Percentiles rank a stretch among this genome's conserved stretches.
These are phyloP conservation scores for Sclerotinia trifoliorum DNA, from an alignment of 2,329 filamentous ascomycete species.

Conservation along the genomic window DNA sequence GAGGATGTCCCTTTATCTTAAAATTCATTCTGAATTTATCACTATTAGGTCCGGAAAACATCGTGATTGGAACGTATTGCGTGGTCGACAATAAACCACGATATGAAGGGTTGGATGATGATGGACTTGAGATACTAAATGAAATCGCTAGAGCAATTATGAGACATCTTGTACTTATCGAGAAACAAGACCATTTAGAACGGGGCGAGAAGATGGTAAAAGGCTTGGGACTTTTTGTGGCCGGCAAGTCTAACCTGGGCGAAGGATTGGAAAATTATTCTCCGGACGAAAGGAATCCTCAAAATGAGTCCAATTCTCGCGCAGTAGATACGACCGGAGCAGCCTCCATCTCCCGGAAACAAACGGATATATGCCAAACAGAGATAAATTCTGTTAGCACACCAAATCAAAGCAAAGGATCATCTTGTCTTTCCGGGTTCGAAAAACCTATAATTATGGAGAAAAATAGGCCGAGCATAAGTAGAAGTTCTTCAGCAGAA, in stretches of 20 bases:
- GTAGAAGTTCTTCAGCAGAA: constrained; percentile 15
- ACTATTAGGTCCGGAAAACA: constrained; percentile 24
- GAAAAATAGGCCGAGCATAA: constrained; percentile 1
- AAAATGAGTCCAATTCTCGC: neutral
- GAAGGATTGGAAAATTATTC: constrained; percentile 25
- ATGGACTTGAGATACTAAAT: constrained; percentile 52
- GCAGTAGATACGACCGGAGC: neutral
- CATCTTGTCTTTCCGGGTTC: neutral
- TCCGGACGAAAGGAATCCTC: neutral
- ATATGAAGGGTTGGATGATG: constrained; percentile 46
- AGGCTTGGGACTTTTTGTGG: constrained; percentile 53
- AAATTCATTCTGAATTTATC: neutral
- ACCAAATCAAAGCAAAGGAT: neutral
- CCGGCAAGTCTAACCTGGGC: constrained; percentile 44
- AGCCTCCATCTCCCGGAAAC: neutral
- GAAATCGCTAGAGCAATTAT: constrained; percentile 56
- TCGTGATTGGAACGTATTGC: constrained; percentile 58
- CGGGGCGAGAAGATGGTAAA: constrained; percentile 53
- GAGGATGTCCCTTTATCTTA: too few species aligned
- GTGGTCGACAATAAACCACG: constrained; percentile 57
- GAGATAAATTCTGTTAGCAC: neutral
- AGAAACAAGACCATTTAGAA: constrained; percentile 49
- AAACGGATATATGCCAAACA: neutral
- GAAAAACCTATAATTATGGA: neutral
- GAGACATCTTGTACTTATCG: constrained; percentile 58